Evolutionary conservation across 192 early-diverging fungal species (phyloP), one percentile per base, ranked within the genome.

Genomic region (Backusella circina): DNA sequence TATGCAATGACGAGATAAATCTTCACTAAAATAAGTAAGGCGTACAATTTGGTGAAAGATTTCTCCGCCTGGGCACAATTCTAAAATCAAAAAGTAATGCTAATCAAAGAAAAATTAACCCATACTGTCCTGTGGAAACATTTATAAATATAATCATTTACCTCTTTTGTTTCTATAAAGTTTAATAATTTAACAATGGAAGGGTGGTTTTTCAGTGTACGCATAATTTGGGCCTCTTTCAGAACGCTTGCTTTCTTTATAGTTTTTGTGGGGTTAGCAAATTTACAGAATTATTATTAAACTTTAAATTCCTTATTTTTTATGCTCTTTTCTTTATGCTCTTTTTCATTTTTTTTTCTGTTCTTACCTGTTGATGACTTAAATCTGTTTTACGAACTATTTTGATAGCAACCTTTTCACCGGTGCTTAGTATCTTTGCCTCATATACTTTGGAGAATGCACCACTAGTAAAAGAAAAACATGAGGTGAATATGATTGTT

Each of bases 221-320:
- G 84, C 87, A 96, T 92, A 50, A 98, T 93, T 65, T 90, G 87
- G 6, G 93, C 90, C 82, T 98, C 96, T 78, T 96, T 93, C 71
- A 95, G 87, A 72, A 97, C 92, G 78, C 91, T 93, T 54, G 89
- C 90, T 71, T 90, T 86, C 90, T 91, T 38, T 41, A 15, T 41
- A 41, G 15, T 5, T 61, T 61, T 61, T 57, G 51, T 57, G 51
- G 51, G n/a, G 51, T 57, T 57, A 57, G 18, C 21, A 64, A 18
- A 64, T 13, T 44, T 30, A 50, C 18, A 64, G 39, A 9, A 38
- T 28, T 38, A 39, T 38, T 8, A n/a, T 69, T 38, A 21, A 69
- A 37, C 12, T 38, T 38, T 18, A 69, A 30, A 66, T 47, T 47
- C 44, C 44, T 18, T 47, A 26, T 57, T 57, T 51, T 10, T 57